These are phyloP conservation scores for Diaporthe citriasiana DNA, from an alignment of 2,329 filamentous ascomycete genomes.

Conservation along the genomic window DNA sequence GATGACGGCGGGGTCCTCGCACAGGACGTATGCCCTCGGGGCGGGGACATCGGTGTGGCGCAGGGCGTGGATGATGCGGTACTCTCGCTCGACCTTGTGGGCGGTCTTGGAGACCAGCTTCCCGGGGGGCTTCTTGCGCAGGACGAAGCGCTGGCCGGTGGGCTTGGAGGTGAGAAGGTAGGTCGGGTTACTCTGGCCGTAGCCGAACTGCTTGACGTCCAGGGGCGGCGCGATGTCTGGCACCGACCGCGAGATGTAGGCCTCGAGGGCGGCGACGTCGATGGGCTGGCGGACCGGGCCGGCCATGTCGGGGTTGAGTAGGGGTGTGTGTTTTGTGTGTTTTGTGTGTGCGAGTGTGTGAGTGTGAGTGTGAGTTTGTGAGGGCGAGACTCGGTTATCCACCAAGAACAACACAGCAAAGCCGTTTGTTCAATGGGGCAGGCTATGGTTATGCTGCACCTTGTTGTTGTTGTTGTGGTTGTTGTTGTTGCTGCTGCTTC, in stretches of 20 bases:
- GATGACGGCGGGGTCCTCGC: constrained; percentile 83
- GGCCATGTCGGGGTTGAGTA: constrained; percentile 73
- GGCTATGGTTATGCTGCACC: no score
- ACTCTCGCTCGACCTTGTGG: constrained; percentile 96
- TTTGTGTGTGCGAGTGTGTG: not conserved
- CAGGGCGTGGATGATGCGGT: constrained; percentile 89
- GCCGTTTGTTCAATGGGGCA: no score
- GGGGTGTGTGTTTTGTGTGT: no score
- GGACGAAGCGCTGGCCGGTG: constrained; percentile 80
- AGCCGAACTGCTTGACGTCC: constrained; percentile 95
- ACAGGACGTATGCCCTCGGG: constrained; percentile 85
- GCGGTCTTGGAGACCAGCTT: constrained; percentile 92
- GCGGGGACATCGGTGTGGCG: constrained; percentile 85
- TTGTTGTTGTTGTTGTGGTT: no score
- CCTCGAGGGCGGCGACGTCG: constrained; percentile 82
- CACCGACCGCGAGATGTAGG: constrained; percentile 83
- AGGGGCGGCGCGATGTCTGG: constrained; percentile 86
- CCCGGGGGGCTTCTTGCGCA: constrained; percentile 98
- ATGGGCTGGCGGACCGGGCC: constrained; percentile 92
- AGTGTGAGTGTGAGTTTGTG: not conserved
- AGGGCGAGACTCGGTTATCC: no score
- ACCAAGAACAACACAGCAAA: no score
- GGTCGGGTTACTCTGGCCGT: constrained; percentile 97
- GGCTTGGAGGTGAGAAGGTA: constrained; percentile 84
- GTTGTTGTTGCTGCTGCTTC: no score